Evolutionary conservation across 1,284 basidiomycete species (phyloP), one percentile per base, ranked within the genome.

Genomic region (Boletellus deceptivus): DNA sequence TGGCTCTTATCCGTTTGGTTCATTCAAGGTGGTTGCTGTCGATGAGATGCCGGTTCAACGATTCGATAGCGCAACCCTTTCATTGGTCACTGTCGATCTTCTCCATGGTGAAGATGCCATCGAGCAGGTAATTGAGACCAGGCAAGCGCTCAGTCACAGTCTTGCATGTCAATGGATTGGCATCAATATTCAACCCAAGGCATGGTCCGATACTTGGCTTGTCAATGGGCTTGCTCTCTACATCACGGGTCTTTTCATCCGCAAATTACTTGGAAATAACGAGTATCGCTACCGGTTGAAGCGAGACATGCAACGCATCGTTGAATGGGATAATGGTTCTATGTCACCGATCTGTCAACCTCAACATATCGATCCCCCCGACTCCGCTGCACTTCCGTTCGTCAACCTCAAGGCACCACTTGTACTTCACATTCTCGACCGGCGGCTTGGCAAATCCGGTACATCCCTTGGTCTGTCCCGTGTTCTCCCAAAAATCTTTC

Each of bases 141-240:
- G 95, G 16, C 93, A 96, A 54, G 76, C 84, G 16, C 79, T 99
- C 38, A 82, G 88, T 25, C 91, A 98, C 64, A 87, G 91, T 2
- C 78, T 99, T 36, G 94, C 94, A 6, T 93, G 86, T 60, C 97
- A 99, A 70, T 99, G 97, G 97, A 80, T 93, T 48, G 96, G 97
- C 18, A 87, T 99, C 72, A 97, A 98, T 70, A 93, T 99, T 60
- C 86, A 96, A 51, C 94, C 90, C 49, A 93, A 93, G 71, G 83
- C 87, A n/a, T 92, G 91, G 80, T 90, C 93, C 9, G 97, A 99
- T 70, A 84, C 87, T 7, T 99, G 97, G 97, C 83, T 99, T 16
- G 86, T 96, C 56, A 92, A 96, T 59, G 97, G 96, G 2, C 75
- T 99, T 24, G 88, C 92, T 11, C 77, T 94, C 31, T 96, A 98